These are phyloP conservation scores for Tolypocladium guangdongense DNA, from an alignment of 2,329 filamentous ascomycete species.

Conservation along the genomic window DNA sequence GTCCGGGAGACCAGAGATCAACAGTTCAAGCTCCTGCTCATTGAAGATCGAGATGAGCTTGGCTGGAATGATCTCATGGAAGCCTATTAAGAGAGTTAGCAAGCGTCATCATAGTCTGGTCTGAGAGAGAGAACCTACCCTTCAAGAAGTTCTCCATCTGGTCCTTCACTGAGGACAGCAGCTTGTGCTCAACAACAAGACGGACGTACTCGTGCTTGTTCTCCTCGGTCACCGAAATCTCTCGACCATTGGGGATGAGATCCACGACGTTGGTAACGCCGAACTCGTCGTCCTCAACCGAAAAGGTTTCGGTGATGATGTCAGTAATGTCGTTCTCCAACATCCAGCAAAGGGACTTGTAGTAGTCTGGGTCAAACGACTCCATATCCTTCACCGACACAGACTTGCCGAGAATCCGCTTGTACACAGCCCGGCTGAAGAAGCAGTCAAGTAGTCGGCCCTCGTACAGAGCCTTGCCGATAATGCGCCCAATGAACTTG, in stretches of 20 bases:
- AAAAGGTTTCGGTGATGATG: slow-evolving; percentile 93
- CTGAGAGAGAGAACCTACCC: slow-evolving; percentile 35
- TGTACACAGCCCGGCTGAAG: slow-evolving; percentile 97
- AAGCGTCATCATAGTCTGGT: neutral
- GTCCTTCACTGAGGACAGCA: slow-evolving; percentile 83
- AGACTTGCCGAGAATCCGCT: slow-evolving; percentile 86
- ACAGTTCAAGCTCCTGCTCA: slow-evolving; percentile 89
- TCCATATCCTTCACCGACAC: slow-evolving; percentile 99
- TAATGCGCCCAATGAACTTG: slow-evolving; percentile 97
- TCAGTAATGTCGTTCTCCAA: slow-evolving; percentile 97
- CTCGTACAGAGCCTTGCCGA: slow-evolving; percentile 96
- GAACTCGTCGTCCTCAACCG: slow-evolving; percentile 87
- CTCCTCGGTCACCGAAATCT: slow-evolving; percentile 89
- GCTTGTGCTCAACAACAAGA: slow-evolving; percentile 84
- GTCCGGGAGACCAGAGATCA: slow-evolving; percentile 94
- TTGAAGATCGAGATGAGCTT: slow-evolving; percentile 96
- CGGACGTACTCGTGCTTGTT: slow-evolving; percentile 99
- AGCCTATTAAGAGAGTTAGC: slow-evolving; percentile 42
- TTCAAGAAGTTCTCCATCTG: slow-evolving; percentile 90
- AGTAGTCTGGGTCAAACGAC: slow-evolving; percentile 95
- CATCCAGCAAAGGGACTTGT: slow-evolving; percentile 98
- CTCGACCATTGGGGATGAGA: slow-evolving; percentile 74
- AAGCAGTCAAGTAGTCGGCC: slow-evolving; percentile 93
- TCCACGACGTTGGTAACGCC: slow-evolving; percentile 82
- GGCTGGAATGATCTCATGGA: slow-evolving; percentile 95